A percentile compares a stretch with the other conserved stretches of the same genome.
Conservation (phyloP, 306 rosid species). For the Fagus crenata region DNA sequence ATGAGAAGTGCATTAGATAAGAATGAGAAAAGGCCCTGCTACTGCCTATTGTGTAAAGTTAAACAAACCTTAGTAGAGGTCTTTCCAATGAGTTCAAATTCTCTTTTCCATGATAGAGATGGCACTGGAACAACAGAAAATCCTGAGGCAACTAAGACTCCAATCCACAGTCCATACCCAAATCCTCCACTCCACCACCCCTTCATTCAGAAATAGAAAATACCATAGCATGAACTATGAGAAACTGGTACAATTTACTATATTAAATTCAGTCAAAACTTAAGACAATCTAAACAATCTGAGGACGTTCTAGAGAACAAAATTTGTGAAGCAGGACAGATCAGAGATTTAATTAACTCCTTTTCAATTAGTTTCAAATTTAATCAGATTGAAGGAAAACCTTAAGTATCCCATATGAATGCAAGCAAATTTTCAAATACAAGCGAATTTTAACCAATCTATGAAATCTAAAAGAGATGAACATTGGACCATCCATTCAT, state of each 20-base stretch:
- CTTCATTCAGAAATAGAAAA: slow-evolving; percentile 41
- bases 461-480: too few species aligned
- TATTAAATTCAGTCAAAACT: background rate
- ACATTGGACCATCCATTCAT: too few species aligned
- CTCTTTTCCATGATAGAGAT: slow-evolving; percentile 72
- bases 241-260: background rate
- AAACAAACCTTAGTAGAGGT: slow-evolving; percentile 60
- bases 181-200: slow-evolving; percentile 99
- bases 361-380: background rate
- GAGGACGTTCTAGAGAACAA: background rate
- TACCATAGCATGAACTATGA: slow-evolving; percentile 10
- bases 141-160: slow-evolving; percentile 78
- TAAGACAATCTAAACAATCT: slow-evolving; percentile 9
- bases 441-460: too few species aligned
- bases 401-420: too few species aligned
- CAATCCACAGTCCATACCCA: slow-evolving; percentile 94
- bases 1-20: background rate
- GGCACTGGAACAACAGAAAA: slow-evolving; percentile 87
- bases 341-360: background rate
- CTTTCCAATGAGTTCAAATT: slow-evolving; percentile 61
- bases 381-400: too few species aligned
- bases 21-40: slow-evolving; percentile 8
- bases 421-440: too few species aligned
- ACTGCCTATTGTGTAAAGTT: slow-evolving; percentile 1
- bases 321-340: background rate